A percentile compares a stretch with the other conserved stretches of the same genome.
Conservation (phyloP, 495 filamentous ascomycete genomes). For the Wilcoxina mikolae region DNA sequence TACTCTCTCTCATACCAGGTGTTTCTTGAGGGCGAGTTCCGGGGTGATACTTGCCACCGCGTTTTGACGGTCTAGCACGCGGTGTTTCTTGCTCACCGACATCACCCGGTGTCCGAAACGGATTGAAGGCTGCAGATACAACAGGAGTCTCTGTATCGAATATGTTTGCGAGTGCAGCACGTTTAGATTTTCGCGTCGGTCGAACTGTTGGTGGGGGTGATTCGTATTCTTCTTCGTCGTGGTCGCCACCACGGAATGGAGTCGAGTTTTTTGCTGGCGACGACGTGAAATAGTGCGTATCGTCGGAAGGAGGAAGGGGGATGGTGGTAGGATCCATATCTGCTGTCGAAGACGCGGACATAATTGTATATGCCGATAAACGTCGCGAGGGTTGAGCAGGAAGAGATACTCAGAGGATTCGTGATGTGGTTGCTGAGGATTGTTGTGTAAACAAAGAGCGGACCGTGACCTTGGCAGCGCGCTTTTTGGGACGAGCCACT, state of each 20-base stretch:
- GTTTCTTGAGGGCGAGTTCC: constrained; percentile 5
- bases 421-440: neutral
- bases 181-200: neutral
- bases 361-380: neutral
- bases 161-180: neutral
- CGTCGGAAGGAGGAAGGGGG: constrained; percentile 20
- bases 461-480: too few species aligned
- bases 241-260: neutral
- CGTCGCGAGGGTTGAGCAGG: neutral
- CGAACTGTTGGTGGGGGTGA: constrained; percentile 20
- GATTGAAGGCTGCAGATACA: neutral
- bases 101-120: neutral
- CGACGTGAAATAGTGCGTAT: constrained; percentile 22
- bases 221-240: neutral
- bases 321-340: constrained; percentile 7
- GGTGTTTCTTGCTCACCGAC: constrained; percentile 22
- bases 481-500: too few species aligned
- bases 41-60: constrained; percentile 26
- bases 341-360: neutral
- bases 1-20: neutral
- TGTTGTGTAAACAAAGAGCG: constrained; percentile 1
- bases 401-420: neutral
- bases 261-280: constrained; percentile 2
- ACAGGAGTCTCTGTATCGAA: constrained; percentile 1
- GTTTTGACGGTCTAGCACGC: constrained; percentile 5